phyloP scores from a whole-genome alignment of 371 early-diverging fungal genomes.

The Apophysomyces elegans region DNA sequence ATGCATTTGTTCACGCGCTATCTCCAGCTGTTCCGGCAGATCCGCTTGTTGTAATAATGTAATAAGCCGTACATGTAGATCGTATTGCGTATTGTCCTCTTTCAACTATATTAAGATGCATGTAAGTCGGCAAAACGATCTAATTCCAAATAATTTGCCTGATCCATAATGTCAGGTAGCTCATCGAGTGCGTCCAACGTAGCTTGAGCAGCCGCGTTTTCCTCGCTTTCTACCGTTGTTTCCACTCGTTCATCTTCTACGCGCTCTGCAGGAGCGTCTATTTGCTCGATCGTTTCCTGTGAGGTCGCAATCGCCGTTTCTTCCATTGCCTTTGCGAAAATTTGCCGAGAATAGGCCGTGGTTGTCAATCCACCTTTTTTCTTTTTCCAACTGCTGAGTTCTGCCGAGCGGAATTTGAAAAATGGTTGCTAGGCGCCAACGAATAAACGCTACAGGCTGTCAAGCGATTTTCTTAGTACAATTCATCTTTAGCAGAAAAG shows the following conservation, averaged over 20 bases:
- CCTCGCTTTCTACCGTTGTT: background rate
- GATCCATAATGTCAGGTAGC: slow-evolving; percentile 31
- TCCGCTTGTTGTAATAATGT: slow-evolving; percentile 26
- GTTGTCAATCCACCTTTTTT: too few species aligned
- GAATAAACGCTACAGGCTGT: too few species aligned
- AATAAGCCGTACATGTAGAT: slow-evolving; percentile 39
- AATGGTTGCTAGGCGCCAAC: too few species aligned
- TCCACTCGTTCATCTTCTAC: slow-evolving; percentile 5
- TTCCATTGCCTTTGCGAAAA: background rate
- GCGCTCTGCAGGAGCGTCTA: background rate
- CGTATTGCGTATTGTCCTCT: slow-evolving; percentile 40
- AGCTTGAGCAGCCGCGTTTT: slow-evolving; percentile 5
- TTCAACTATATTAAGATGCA: slow-evolving; percentile 21
- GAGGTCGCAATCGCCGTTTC: background rate
- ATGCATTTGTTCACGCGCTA: slow-evolving; percentile 59
- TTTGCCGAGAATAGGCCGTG: too few species aligned
- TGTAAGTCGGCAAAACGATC: background rate
- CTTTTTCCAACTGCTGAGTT: background rate
- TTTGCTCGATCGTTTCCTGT: background rate
- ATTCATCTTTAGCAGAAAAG: too few species aligned
- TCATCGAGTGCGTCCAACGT: slow-evolving; percentile 30
- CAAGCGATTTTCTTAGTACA: too few species aligned
- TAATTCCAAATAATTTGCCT: slow-evolving; percentile 17
- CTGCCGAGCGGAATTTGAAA: background rate
- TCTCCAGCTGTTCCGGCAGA: slow-evolving; percentile 50